These are phyloP conservation scores for Termitomyces heimii DNA, from an alignment of 768 basidiomycete species.

Conservation along the genomic window DNA sequence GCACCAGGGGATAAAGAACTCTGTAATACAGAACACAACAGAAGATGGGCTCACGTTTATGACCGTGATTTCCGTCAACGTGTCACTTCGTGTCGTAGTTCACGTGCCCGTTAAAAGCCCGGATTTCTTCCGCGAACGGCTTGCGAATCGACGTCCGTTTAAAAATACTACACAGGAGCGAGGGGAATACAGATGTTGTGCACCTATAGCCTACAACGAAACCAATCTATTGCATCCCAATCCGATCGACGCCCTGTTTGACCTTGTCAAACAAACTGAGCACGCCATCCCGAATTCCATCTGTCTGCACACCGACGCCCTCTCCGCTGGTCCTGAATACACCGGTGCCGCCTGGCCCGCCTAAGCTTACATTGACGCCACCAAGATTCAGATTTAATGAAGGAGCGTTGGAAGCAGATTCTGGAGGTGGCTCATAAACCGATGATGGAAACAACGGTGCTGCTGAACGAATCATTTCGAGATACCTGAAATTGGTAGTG, in stretches of 20 bases:
- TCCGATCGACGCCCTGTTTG: constrained; percentile 75
- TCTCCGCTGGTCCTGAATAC: constrained; percentile 81
- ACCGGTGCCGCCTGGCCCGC: constrained; percentile 78
- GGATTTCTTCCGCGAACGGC: constrained; percentile 20
- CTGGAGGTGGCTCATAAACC: constrained; percentile 72
- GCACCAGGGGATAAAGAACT: constrained; percentile 15
- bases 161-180: not conserved
- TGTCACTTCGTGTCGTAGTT: constrained; percentile 24
- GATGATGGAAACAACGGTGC: constrained; percentile 54
- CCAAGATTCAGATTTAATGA: constrained; percentile 90
- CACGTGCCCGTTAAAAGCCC: constrained; percentile 18
- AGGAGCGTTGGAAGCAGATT: constrained; percentile 66
- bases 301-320: constrained; percentile 69
- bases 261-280: constrained; percentile 85
- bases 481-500: constrained; percentile 45
- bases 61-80: constrained; percentile 20
- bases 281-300: constrained; percentile 86
- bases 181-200: not conserved
- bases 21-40: constrained; percentile 18
- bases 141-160: not conserved
- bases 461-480: constrained; percentile 83
- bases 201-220: not conserved
- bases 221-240: constrained; percentile 33
- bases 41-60: constrained; percentile 7
- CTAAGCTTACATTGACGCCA: constrained; percentile 88